Evolutionary conservation across 495 filamentous ascomycete species (phyloP), one percentile per base, ranked within the genome.

Genomic region (Tuber magnatum): DNA sequence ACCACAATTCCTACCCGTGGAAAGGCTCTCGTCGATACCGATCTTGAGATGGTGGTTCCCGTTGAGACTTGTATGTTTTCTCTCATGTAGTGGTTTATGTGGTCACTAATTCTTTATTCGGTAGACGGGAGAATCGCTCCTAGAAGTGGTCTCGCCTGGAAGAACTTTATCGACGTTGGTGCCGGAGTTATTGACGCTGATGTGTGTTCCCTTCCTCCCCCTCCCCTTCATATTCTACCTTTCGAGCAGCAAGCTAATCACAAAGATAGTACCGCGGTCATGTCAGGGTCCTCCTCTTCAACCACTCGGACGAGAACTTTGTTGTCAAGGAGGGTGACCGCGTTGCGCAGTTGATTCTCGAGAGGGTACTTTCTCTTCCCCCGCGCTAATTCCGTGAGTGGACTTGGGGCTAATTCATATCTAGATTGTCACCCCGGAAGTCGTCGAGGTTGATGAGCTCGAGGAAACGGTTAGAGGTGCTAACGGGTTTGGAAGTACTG

Each of bases 141-240:
- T 42, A 91, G 95, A 71, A 94, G 92, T 70, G 95, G 95, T 51
- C 91, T 99, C 74, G 94, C 94, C 6, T 87, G 90, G 68, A 97
- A 97, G 85, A 89, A 97, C 85, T 93, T 92, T 86, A 97, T 99
- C 83, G 93, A 97, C 83, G 92, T 91, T 2, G 93, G 94, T 74
- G 95, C 95, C 3, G 95, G 95, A 44, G 95, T 99, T 72, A 97
- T 99, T 82, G 95, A 99, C 85, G 93, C 94, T 12, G 95, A 99
- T 68, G 73, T 75, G 28, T 72, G 44, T 75, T 1, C 8, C 18
- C 20, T 20, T 22, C 4, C 32, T 1, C 8, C 18, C 20, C 35
- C 35, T 4, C 32, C 2, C 41, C 44, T 24, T 43, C 7, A 32
- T 40, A 7, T 74, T 24, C 39, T 18, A 20, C 56, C 28, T 18